Percentiles rank a stretch among this genome's conserved stretches.
Evolutionary conservation across 495 filamentous ascomycete genomes (phyloP).

Genomic region (Hyaloscypha hepaticicola): DNA sequence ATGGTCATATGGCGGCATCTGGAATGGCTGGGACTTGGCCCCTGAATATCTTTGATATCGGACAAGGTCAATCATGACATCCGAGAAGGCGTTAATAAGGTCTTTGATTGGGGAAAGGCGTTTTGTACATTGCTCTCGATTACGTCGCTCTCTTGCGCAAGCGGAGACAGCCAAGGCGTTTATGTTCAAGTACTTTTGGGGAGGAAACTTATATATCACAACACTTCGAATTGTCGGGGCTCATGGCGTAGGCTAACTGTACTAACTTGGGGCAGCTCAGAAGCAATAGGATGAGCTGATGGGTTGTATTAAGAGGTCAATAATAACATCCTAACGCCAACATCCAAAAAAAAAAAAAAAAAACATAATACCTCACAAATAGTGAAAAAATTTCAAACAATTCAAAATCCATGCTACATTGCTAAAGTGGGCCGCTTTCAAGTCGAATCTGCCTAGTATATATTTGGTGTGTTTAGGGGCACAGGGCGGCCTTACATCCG

Average conservation of each 20-base stretch:
- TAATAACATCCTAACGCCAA: background rate
- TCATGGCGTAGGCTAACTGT: background rate
- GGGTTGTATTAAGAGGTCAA: background rate
- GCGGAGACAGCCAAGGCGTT: background rate
- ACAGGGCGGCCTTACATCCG: too few species aligned
- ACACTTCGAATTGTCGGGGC: background rate
- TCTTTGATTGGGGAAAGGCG: background rate
- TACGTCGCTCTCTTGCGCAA: background rate
- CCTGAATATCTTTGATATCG: slow-evolving; percentile 22
- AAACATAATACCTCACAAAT: too few species aligned
- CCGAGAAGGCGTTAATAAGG: too few species aligned
- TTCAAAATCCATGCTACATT: too few species aligned
- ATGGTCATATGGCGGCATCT: background rate
- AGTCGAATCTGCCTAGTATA: too few species aligned
- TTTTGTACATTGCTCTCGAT: background rate
- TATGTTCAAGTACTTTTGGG: background rate
- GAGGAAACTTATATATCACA: background rate
- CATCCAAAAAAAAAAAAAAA: background rate
- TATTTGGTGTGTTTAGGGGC: too few species aligned
- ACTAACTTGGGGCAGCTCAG: background rate
- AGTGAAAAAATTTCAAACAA: too few species aligned
- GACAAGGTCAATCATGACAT: slow-evolving; percentile 4
- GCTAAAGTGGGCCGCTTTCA: too few species aligned
- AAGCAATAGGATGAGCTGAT: background rate
- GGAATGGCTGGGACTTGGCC: slow-evolving; percentile 18